These are phyloP conservation scores for Hyparrhenia diplandra DNA, from an alignment of 176 grass and related monocot species.

Conservation along the genomic window DNA sequence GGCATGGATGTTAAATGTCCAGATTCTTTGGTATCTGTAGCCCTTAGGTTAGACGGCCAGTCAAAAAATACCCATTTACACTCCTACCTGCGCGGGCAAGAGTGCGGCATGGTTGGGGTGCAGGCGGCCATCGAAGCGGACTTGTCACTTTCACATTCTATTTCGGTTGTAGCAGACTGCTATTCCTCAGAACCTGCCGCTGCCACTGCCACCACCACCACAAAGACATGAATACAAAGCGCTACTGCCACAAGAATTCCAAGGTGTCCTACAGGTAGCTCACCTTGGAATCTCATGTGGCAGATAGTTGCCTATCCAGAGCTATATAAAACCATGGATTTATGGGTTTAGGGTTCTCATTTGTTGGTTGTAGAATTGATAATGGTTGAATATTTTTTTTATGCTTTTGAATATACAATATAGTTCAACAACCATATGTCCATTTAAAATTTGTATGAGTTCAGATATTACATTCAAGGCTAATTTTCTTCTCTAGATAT, in stretches of 20 bases:
- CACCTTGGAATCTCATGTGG: too few relatives aligned
- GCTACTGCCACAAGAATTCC: neutral
- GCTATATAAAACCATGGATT: neutral
- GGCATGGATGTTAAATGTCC: neutral
- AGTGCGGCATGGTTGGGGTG: neutral
- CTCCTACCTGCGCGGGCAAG: neutral
- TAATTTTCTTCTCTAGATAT: neutral
- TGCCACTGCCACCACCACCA: too few relatives aligned
- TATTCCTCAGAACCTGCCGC: neutral
- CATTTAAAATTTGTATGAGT: neutral
- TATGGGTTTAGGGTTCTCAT: neutral
- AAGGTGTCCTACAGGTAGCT: too few relatives aligned
- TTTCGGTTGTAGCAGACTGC: neutral
- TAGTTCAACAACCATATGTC: neutral
- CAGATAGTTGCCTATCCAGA: too few relatives aligned
- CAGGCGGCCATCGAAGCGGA: neutral
- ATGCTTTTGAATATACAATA: conserved; percentile 10
- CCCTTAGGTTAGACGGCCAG: neutral
- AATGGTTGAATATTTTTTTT: neutral
- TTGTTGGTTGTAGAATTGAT: neutral
- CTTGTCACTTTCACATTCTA: neutral
- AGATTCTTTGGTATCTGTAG: neutral
- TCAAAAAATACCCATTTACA: neutral
- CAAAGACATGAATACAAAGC: neutral
- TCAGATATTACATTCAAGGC: neutral